Percentiles rank a stretch among this genome's conserved stretches.
These are phyloP conservation scores for Monosporascus ibericus DNA, from an alignment of 2,329 filamentous ascomycete genomes.

Conservation along the genomic window DNA sequence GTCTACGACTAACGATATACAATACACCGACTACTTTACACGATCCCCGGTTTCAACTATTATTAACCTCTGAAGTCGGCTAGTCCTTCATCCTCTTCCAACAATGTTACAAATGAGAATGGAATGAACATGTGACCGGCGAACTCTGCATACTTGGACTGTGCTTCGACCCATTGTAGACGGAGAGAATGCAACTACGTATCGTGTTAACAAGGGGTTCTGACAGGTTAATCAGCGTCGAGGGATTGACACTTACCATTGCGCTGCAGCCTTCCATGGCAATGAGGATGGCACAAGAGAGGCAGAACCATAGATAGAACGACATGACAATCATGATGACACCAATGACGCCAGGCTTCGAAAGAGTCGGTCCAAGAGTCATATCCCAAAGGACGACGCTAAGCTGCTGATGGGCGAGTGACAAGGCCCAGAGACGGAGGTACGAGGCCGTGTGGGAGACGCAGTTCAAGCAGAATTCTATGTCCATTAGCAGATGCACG, in stretches of 20 bases:
- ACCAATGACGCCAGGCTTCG: slow-evolving; percentile 58
- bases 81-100: slow-evolving; percentile 59
- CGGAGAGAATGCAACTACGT: slow-evolving; percentile 61
- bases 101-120: slow-evolving; percentile 66
- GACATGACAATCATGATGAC: slow-evolving; percentile 75
- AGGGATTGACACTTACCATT: slow-evolving; percentile 42
- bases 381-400: slow-evolving; percentile 94
- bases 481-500: slow-evolving; percentile 21
- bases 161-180: slow-evolving; percentile 79
- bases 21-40: slow-evolving; percentile 5
- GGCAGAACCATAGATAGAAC: slow-evolving; percentile 86
- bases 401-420: slow-evolving; percentile 94
- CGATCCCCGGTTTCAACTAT: slow-evolving; percentile 2
- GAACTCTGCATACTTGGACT: slow-evolving; percentile 80
- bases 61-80: slow-evolving; percentile 29
- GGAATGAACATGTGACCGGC: slow-evolving; percentile 72
- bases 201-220: slow-evolving; percentile 8
- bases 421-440: slow-evolving; percentile 95
- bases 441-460: slow-evolving; percentile 98
- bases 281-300: slow-evolving; percentile 70
- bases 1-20: background rate
- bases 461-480: slow-evolving; percentile 98
- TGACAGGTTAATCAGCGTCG: background rate
- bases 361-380: slow-evolving; percentile 78
- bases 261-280: slow-evolving; percentile 80